Conservation (phyloP, 106 monocot species). For the Allium fistulosum region DNA sequence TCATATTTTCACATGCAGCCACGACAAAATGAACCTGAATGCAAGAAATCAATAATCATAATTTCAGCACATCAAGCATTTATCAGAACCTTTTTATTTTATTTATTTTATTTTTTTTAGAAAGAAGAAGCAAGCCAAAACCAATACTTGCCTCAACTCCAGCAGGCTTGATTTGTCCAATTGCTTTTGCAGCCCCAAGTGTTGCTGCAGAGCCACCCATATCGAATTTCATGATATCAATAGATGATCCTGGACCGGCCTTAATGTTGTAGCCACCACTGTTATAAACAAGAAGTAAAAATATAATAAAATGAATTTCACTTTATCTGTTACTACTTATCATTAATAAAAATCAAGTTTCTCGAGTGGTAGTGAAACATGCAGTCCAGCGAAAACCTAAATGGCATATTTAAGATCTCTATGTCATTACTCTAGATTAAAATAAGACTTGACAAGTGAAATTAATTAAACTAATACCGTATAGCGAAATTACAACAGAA, state of each 20-base stretch:
- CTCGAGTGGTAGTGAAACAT: too few relatives aligned
- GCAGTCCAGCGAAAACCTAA: neutral
- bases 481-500: too few relatives aligned
- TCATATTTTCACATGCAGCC: constrained; percentile 99
- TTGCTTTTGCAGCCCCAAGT: constrained; percentile 91
- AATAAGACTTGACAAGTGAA: too few relatives aligned
- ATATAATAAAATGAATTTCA: neutral
- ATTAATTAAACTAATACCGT: too few relatives aligned
- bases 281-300: constrained; percentile 14
- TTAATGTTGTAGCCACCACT: constrained; percentile 99
- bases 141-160: constrained; percentile 69
- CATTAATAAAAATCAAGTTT: too few relatives aligned
- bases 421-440: neutral
- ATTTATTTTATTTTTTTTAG: too few relatives aligned
- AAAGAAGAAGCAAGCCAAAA: neutral
- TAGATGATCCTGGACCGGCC: constrained; percentile 72
- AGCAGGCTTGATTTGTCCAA: constrained; percentile 82
- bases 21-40: constrained; percentile 89
- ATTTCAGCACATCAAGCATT: constrained; percentile 3
- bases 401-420: neutral
- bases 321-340: too few relatives aligned
- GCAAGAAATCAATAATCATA: neutral
- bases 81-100: neutral
- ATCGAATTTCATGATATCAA: constrained; percentile 96
- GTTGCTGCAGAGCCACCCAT: constrained; percentile 97